A percentile compares a stretch with the other conserved stretches of the same genome.
Evolutionary conservation across 495 filamentous ascomycete genomes (phyloP).

Genomic region (Aspergillus olivimuriae): DNA sequence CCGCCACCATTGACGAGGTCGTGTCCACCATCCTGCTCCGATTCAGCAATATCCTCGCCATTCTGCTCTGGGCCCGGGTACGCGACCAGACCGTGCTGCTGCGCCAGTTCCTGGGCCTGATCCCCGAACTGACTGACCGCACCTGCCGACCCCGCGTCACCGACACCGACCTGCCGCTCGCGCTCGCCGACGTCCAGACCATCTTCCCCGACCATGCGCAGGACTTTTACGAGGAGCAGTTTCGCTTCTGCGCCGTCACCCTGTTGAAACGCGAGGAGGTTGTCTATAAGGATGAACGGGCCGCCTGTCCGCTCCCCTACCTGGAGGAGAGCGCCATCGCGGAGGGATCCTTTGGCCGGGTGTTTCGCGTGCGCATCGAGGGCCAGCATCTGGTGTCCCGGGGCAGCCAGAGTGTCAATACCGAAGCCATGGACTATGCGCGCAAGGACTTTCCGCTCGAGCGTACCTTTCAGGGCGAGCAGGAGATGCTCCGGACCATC

Average conservation of each 20-base stretch:
- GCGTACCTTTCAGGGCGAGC: constrained; percentile 7
- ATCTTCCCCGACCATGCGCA: constrained; percentile 3
- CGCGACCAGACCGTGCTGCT: background rate
- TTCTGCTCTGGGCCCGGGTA: background rate
- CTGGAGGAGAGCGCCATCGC: constrained; percentile 6
- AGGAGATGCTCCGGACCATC: constrained; percentile 6
- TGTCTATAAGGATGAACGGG: constrained; percentile 4
- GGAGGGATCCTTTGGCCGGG: constrained; percentile 11
- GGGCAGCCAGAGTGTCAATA: background rate
- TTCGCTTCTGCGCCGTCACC: constrained; percentile 13
- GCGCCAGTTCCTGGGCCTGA: constrained; percentile 1
- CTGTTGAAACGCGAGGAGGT: constrained; percentile 6
- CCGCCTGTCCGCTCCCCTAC: constrained; percentile 13
- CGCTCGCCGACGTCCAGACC: constrained; percentile 6
- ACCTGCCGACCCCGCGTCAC: background rate
- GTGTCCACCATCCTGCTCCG: background rate
- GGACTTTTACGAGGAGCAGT: constrained; percentile 12
- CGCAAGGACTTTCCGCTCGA: constrained; percentile 14
- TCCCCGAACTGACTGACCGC: too few relatives aligned
- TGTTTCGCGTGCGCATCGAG: constrained; percentile 12
- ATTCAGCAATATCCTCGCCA: constrained; percentile 8
- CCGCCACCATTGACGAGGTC: background rate
- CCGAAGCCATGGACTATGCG: constrained; percentile 2
- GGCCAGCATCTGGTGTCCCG: constrained; percentile 6
- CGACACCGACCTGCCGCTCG: background rate